Evolutionary conservation across 2,329 filamentous ascomycete genomes (phyloP), one percentile per base, ranked within the genome.

Genomic region (Trichoderma guizhouense): DNA sequence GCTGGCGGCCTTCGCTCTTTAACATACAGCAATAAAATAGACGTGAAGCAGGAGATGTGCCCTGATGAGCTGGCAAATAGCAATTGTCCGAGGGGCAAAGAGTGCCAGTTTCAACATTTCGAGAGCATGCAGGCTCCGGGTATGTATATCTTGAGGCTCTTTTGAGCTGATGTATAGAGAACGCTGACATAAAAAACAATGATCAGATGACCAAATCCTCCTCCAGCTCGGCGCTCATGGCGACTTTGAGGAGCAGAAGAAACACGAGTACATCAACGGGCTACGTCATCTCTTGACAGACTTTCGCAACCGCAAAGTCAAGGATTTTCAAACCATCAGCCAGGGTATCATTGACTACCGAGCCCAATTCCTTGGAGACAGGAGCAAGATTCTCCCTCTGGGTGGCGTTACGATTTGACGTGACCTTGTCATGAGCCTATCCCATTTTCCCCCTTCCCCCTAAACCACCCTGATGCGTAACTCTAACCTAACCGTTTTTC

Each of bases 11-110:
- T 94, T 79, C 91, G 92, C 79, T 98, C 96, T 74, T 86, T 97
- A 84, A 98, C 95, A 57, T 98, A 95, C 83, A 98, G 93, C 83
- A 93, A 97, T 82, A 91, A 91, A 76, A 97, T 99, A 82, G 90
- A 98, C 79, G 86, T 90, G 28, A 86, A 89, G 73, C 90, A 88
- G 76, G 88, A 89, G 73, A 79, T 98, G 63, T 99, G 96, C 81
- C 91, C 90, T 47, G 91, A 89, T 77, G 93, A 97, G 81, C 83
- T 93, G 74, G 85, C 86, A 62, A 90, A 90, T 67, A 89, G 90
- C 73, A 84, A 86, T 75, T 98, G 96, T 74, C 81, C 87, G 34
- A 91, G 91, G 76, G 93, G 95, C 78, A 80, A 83, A 72, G 85
- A 88, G 69, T 99, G 96, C 83, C 84, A 89, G 71, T 91, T 84